Base-by-base conservation (phyloP, 495 filamentous ascomycete genomes). In the Aspergillus hancockii region DNA sequence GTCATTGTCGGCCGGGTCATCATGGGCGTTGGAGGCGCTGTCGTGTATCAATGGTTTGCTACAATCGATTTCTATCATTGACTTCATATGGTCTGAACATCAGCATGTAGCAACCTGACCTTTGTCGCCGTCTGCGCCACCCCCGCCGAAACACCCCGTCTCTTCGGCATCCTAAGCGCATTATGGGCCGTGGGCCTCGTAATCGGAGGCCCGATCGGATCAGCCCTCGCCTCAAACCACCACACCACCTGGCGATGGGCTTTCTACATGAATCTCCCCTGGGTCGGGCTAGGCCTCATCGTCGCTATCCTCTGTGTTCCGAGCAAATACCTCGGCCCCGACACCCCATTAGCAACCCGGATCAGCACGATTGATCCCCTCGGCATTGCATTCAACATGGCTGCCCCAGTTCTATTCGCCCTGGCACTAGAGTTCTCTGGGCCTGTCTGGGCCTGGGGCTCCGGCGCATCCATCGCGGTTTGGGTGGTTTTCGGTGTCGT, bases 181-280 rank as follows among this genome's bases (percentile, higher is more conserved):
- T 40, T 52, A 31, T 85, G 76, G 75, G 81, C 75, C 40, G 18
- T 77, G 12, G 81, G 81, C 12, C 59, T 58, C 4, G 74, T 83
- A 8, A 63, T 83, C 9, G 62, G 62, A 0, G 85, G 85, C 4
- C 84, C 83, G 18, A 66, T 86, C 19, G 69, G 85, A 28, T 81
- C 84, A 3, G 84, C 82, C 34, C 75, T 78, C 0, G 88, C 88
- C 61, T 73, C 80, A 18, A 73, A 77, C 55, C 67, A 62, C 22
- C 47, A 49, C n/a, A 75, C 77, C 31, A 80, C 75, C 3, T 85
- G 80, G 81, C 58, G 83, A 31, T 85, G 82, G 84, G 83, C 81
- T 38, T 89, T 89, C 65, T 90, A 86, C 68, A 79, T 89, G 63
- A 90, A 88, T 65, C 71, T 88, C 16, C 60, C 74, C 49, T 71